phyloP scores from a whole-genome alignment of 2,329 filamentous ascomycete species.

The Paecilomyces variotii region DNA sequence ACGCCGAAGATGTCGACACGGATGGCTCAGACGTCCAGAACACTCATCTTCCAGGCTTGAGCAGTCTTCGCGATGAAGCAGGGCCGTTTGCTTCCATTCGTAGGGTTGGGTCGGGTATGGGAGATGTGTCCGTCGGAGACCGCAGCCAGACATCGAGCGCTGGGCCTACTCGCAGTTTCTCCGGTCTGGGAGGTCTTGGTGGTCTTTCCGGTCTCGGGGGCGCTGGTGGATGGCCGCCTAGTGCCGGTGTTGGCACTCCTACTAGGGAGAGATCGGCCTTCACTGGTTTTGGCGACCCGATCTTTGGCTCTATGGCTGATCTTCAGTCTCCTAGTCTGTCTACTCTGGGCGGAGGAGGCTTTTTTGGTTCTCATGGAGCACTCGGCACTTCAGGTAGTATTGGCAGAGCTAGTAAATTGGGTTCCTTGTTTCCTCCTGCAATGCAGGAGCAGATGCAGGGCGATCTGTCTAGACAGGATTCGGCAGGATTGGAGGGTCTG shows the following conservation, averaged over 20 bases:
- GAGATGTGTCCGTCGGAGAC: slow-evolving; percentile 59
- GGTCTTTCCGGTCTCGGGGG: slow-evolving; percentile 48
- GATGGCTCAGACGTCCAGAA: slow-evolving; percentile 48
- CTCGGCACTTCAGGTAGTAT: slow-evolving; percentile 56
- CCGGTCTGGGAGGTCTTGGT: slow-evolving; percentile 46
- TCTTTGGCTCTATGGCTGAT: slow-evolving; percentile 71
- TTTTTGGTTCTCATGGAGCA: slow-evolving; percentile 57
- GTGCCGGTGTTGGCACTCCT: slow-evolving; percentile 69
- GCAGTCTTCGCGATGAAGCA: slow-evolving; percentile 45
- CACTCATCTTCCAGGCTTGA: slow-evolving; percentile 44
- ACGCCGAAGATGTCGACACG: slow-evolving; percentile 54
- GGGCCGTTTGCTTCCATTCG: slow-evolving; percentile 49
- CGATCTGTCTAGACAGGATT: slow-evolving; percentile 53
- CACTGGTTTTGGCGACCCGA: slow-evolving; percentile 48
- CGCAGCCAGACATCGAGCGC: slow-evolving; percentile 89
- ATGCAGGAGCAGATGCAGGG: slow-evolving; percentile 87
- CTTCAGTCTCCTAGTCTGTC: slow-evolving; percentile 48
- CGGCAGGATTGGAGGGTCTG: slow-evolving; percentile 48
- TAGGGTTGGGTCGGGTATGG: slow-evolving; percentile 45
- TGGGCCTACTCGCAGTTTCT: slow-evolving; percentile 63
- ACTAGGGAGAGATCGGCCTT: slow-evolving; percentile 48
- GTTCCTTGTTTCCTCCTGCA: slow-evolving; percentile 75
- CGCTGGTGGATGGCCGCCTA: slow-evolving; percentile 43
- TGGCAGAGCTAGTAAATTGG: slow-evolving; percentile 71
- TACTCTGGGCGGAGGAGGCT: slow-evolving; percentile 33